phyloP scores from a whole-genome alignment of 257 asterid genomes.

The Leonotis leonurus region DNA sequence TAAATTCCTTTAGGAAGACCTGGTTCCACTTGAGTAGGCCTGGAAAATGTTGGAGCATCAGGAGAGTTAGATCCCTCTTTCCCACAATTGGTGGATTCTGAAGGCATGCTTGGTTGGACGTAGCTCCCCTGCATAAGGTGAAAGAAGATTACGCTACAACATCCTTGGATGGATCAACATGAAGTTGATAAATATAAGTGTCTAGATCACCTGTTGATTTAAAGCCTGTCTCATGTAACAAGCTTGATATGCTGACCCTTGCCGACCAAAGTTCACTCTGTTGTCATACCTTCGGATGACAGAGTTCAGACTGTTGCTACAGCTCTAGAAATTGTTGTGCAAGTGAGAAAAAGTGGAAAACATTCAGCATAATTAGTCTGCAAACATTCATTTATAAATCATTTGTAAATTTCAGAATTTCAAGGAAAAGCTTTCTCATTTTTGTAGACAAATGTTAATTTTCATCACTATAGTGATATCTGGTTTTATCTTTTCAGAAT shows the following conservation, averaged over 20 bases:
- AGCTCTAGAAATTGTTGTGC: slow-evolving; percentile 33
- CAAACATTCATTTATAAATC: too few species aligned
- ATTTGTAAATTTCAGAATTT: too few species aligned
- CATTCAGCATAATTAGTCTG: neutral
- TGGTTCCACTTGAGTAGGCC: slow-evolving; percentile 32
- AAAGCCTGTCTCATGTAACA: slow-evolving; percentile 64
- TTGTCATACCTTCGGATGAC: slow-evolving; percentile 55
- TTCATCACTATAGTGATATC: too few species aligned
- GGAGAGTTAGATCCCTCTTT: slow-evolving; percentile 15
- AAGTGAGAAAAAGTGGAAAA: slow-evolving; percentile 11
- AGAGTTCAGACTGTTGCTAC: slow-evolving; percentile 49
- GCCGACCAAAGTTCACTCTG: slow-evolving; percentile 62
- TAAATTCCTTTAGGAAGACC: slow-evolving; percentile 17
- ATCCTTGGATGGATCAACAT: neutral
- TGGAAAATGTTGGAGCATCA: slow-evolving; percentile 54
- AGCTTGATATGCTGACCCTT: slow-evolving; percentile 54
- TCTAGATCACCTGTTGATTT: slow-evolving; percentile 31
- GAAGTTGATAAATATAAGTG: neutral
- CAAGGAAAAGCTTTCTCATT: too few species aligned
- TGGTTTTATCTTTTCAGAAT: too few species aligned
- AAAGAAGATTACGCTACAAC: neutral
- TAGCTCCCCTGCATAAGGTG: slow-evolving; percentile 32
- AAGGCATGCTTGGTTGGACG: slow-evolving; percentile 24
- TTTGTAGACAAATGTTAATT: too few species aligned
- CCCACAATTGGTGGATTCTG: slow-evolving; percentile 25